Evolutionary conservation across 768 basidiomycete genomes (phyloP).

Genomic region (Exsudoporus frostii): DNA sequence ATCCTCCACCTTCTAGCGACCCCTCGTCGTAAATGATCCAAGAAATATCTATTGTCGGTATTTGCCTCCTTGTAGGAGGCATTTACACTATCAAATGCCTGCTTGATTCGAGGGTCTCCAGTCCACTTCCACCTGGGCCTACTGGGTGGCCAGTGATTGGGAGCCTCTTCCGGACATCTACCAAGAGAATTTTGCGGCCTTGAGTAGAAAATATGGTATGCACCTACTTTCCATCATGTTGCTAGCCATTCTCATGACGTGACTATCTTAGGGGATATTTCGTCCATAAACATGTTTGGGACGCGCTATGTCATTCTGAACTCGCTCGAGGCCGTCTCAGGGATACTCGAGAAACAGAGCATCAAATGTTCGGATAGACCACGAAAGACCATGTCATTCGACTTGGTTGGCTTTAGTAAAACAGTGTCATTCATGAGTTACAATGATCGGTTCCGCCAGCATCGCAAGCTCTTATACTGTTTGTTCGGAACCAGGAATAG

Average conservation of each 20-base stretch:
- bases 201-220: constrained; percentile 53
- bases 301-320: constrained; percentile 51
- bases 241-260: background rate
- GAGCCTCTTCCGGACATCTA: constrained; percentile 52
- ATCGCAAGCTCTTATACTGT: constrained; percentile 12
- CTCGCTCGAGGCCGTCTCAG: constrained; percentile 41
- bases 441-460: constrained; percentile 7
- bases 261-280: constrained; percentile 25
- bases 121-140: constrained; percentile 21
- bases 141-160: constrained; percentile 43
- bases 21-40: background rate
- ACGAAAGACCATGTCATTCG: constrained; percentile 13
- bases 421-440: constrained; percentile 4
- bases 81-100: constrained; percentile 5
- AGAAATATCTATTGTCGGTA: background rate
- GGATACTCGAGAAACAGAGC: constrained; percentile 52
- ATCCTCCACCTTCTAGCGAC: background rate
- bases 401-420: constrained; percentile 16
- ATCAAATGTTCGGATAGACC: constrained; percentile 44
- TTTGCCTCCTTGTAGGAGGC: constrained; percentile 18
- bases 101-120: background rate
- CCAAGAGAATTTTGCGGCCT: constrained; percentile 44
- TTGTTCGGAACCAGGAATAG: constrained; percentile 12
- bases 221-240: background rate
- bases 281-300: constrained; percentile 33